Evolutionary conservation across 148 eudicot genomes (phyloP), one percentile per base, ranked within the genome.

Genomic region (Arctostaphylos glauca): DNA sequence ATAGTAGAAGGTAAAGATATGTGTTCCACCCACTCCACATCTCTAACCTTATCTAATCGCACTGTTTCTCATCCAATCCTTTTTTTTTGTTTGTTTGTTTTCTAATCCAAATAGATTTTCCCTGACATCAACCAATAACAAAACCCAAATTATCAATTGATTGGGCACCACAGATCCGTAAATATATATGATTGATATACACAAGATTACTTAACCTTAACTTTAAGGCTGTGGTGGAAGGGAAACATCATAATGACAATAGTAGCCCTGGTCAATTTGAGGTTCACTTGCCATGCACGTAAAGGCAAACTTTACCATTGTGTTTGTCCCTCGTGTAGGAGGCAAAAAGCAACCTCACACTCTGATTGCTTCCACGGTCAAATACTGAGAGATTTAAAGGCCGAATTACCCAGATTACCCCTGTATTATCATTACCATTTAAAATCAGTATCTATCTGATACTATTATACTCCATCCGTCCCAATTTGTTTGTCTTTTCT

Each of bases 251-350:
- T 6, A 43, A 77, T 78, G 53, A 83, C 79, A 44, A 82, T 6
- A 78, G 8, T 81, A 80, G 71, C 84, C 84, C 64, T 47, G 52
- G 87, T 75, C 83, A 78, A 25, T 46, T 16, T 8, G 58, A 76
- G 73, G 89, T 71, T 88, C 86, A 86, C 92, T 90, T 90, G 83
- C 84, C 87, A 89, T 86, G 85, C 90, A 90, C 91, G 93, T 90
- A 90, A 90, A 90, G 93, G 79, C 76, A 80, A 38, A 38, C 48
- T 15, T 6, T 43, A 41, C 54, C 12, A 41, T 47, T 47, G 84
- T 48, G 18, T 47, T 84, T 87, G 89, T 88, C 87, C 88, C 88
- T 74, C 66, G 70, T 66, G 74, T 80, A 72, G 87, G 81, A 86
- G 89, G 86, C 90, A 89, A n/a, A 71, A 85, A 83, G 86, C 82